These are phyloP conservation scores for Termitomyces sp. DNA, from an alignment of 768 basidiomycete genomes.

Conservation along the genomic window DNA sequence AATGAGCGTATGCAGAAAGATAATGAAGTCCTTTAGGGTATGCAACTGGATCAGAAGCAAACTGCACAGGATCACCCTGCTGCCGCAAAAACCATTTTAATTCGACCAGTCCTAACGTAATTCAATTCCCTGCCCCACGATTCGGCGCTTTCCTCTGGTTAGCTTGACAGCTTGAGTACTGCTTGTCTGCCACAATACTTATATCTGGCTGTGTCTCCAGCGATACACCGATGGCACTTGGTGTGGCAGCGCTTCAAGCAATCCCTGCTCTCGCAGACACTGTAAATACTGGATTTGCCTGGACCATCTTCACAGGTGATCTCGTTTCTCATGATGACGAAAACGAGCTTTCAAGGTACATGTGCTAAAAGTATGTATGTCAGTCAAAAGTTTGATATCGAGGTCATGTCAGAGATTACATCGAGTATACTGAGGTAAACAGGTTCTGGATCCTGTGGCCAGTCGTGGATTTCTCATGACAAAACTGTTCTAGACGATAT, in stretches of 20 bases:
- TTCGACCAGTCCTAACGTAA: conserved; percentile 42
- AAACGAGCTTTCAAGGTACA: conserved; percentile 57
- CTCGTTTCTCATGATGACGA: conserved; percentile 69
- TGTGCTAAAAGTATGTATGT: conserved; percentile 13
- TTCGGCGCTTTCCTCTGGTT: conserved; percentile 66
- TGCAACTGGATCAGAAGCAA: conserved; percentile 68
- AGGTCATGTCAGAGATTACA: conserved; percentile 42
- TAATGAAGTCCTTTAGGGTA: conserved; percentile 41
- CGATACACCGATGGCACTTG: conserved; percentile 64
- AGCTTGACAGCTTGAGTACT: background rate
- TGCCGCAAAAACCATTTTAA: conserved; percentile 59
- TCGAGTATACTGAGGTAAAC: conserved; percentile 60
- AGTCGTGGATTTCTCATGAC: background rate
- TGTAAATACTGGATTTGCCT: conserved; percentile 56
- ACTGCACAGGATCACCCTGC: conserved; percentile 61
- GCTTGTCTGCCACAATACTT: background rate
- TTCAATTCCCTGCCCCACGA: conserved; percentile 60
- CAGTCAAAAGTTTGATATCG: background rate
- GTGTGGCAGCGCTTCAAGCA: conserved; percentile 55
- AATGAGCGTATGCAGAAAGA: background rate
- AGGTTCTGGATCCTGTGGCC: no score
- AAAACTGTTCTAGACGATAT: conserved; percentile 39
- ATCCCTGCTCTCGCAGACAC: conserved; percentile 69
- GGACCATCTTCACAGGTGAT: conserved; percentile 71
- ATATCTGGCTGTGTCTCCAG: conserved; percentile 26